Conservation (phyloP, 1,284 basidiomycete genomes). For the Gomphus bonarii region DNA sequence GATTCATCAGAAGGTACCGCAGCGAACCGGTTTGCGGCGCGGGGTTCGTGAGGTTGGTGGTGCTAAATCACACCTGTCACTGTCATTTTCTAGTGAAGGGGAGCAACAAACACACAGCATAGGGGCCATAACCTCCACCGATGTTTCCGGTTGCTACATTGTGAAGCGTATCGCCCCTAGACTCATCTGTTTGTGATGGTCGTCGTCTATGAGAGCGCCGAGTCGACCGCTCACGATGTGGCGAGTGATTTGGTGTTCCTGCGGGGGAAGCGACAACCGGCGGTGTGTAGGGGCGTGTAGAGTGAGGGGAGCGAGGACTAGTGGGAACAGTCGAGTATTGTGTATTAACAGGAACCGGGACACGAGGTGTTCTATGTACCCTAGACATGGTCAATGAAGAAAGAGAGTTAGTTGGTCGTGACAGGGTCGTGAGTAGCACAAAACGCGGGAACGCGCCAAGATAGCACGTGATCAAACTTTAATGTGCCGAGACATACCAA, state of each 20-base stretch:
- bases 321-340: slow-evolving; percentile 7
- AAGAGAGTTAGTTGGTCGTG: neutral
- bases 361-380: neutral
- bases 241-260: neutral
- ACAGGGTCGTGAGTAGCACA: neutral
- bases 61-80: slow-evolving; percentile 21
- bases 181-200: neutral
- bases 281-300: slow-evolving; percentile 1
- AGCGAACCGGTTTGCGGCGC: slow-evolving; percentile 48
- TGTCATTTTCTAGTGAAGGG: slow-evolving; percentile 1
- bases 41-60: slow-evolving; percentile 30
- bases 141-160: slow-evolving; percentile 65
- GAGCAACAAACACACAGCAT: slow-evolving; percentile 47
- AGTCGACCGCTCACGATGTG: neutral
- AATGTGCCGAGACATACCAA: neutral
- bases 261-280: slow-evolving; percentile 1
- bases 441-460: slow-evolving; percentile 4
- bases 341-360: neutral
- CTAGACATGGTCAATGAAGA: slow-evolving; percentile 7
- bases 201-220: neutral
- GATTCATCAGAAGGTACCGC: slow-evolving; percentile 43
- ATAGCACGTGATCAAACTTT: slow-evolving; percentile 1
- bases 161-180: slow-evolving; percentile 42
- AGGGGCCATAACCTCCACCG: slow-evolving; percentile 68
- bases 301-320: neutral